Conservation (phyloP, 805 yeast genomes). For the Zygoascus tannicola region DNA sequence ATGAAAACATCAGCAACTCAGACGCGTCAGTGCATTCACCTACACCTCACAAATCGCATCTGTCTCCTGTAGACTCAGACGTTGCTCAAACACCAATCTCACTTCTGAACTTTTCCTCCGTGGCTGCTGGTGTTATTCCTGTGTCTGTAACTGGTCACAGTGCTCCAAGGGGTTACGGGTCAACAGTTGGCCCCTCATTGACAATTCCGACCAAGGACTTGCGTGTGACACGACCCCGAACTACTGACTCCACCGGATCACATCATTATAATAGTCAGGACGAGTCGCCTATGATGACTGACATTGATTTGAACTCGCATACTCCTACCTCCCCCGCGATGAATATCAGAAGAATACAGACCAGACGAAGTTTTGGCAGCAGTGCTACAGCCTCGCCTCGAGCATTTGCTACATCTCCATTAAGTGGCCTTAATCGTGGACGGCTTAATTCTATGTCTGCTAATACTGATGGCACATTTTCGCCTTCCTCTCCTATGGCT, state of each 20-base stretch:
- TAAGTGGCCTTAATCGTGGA: constrained; percentile 12
- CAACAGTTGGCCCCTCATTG: neutral
- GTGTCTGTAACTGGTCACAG: constrained; percentile 1
- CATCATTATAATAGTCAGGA: neutral
- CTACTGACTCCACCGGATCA: neutral
- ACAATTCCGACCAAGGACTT: neutral
- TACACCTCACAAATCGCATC: constrained; percentile 4
- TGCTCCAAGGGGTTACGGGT: neutral
- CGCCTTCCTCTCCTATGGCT: constrained; percentile 52
- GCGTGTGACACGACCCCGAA: neutral
- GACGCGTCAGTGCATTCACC: constrained; percentile 2
- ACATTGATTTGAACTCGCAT: neutral
- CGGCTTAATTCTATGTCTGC: constrained; percentile 3
- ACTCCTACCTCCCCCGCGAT: neutral
- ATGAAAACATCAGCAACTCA: neutral
- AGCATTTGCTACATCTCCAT: constrained; percentile 13
- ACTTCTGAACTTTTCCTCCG: constrained; percentile 4
- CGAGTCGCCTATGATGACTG: neutral
- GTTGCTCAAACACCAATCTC: neutral
- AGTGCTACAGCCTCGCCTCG: constrained; percentile 8
- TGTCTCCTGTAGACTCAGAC: constrained; percentile 5
- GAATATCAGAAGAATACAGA: constrained; percentile 19
- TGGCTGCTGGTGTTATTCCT: constrained; percentile 9
- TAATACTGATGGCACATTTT: constrained; percentile 17
- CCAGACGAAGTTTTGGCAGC: constrained; percentile 14